Percentiles rank a stretch among this genome's conserved stretches.
phyloP scores from a whole-genome alignment of 1,284 basidiomycete species.

The Lentinus polychrous region DNA sequence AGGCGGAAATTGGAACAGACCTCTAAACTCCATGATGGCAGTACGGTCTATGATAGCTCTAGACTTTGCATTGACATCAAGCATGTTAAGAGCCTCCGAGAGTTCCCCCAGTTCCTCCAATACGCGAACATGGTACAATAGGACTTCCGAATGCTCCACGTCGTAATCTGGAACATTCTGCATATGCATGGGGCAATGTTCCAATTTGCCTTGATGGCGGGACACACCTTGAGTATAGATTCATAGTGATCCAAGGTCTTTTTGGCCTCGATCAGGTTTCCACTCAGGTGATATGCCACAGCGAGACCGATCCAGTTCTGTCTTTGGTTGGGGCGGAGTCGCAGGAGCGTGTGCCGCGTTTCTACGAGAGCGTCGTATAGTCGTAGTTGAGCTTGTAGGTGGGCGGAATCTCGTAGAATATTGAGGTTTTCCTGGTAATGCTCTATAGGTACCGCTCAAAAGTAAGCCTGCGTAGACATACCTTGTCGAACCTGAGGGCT shows the following conservation, averaged over 20 bases:
- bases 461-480: conserved; percentile 29
- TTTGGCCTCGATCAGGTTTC: conserved; percentile 67
- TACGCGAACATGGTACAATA: conserved; percentile 78
- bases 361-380: conserved; percentile 78
- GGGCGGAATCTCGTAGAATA: conserved; percentile 86
- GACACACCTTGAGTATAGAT: conserved; percentile 50
- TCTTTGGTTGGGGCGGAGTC: conserved; percentile 77
- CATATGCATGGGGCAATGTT: conserved; percentile 12
- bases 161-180: conserved; percentile 75
- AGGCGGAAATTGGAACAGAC: conserved; percentile 29
- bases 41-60: conserved; percentile 67
- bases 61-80: conserved; percentile 63
- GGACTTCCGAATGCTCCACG: conserved; percentile 80
- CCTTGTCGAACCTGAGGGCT: conserved; percentile 86
- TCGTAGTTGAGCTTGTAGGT: conserved; percentile 88
- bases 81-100: conserved; percentile 51
- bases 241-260: conserved; percentile 71
- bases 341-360: conserved; percentile 77
- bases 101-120: conserved; percentile 73
- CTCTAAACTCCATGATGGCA: conserved; percentile 66
- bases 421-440: conserved; percentile 83
- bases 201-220: background rate
- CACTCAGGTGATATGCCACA: conserved; percentile 83
- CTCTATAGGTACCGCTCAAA: background rate
- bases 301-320: conserved; percentile 90